Conservation (phyloP, 1,139 yeast genomes). For the Chernovozyma aurita region DNA sequence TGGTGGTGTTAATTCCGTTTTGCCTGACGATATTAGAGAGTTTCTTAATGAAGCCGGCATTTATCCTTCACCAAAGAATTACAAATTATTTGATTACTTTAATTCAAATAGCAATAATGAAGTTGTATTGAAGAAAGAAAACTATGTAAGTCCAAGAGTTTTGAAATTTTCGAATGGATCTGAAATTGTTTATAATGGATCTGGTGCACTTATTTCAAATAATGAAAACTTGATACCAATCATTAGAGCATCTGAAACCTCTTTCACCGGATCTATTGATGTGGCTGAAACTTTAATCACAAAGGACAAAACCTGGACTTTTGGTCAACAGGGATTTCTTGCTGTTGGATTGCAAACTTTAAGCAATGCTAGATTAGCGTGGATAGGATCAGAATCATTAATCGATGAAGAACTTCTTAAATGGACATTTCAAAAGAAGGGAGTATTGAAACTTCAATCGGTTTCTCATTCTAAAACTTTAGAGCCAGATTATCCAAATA, state of each 20-base stretch:
- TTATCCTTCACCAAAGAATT: slow-evolving; percentile 75
- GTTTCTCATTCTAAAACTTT: slow-evolving; percentile 51
- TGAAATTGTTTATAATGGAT: slow-evolving; percentile 26
- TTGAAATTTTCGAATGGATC: slow-evolving; percentile 11
- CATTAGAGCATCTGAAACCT: slow-evolving; percentile 62
- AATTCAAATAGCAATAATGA: slow-evolving; percentile 17
- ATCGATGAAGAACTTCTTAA: slow-evolving; percentile 52
- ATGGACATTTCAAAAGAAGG: slow-evolving; percentile 75
- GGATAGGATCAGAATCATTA: slow-evolving; percentile 70
- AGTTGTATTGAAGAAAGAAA: slow-evolving; percentile 19
- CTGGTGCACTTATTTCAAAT: slow-evolving; percentile 38
- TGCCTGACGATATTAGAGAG: slow-evolving; percentile 64
- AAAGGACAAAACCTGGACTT: slow-evolving; percentile 63
- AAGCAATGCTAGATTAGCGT: slow-evolving; percentile 71
- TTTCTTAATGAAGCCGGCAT: slow-evolving; percentile 81
- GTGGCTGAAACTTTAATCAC: slow-evolving; percentile 29
- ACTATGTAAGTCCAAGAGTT: slow-evolving; percentile 22
- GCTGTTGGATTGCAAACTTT: slow-evolving; percentile 82
- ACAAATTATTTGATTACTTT: slow-evolving; percentile 66
- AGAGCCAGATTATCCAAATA: slow-evolving; percentile 31
- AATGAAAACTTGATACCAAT: slow-evolving; percentile 70
- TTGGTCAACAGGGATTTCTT: slow-evolving; percentile 75
- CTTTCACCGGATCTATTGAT: slow-evolving; percentile 46
- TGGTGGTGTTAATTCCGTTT: slow-evolving; percentile 32
- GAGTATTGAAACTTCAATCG: slow-evolving; percentile 55